Base-by-base conservation (phyloP, 441 rosid species). In the Raphanus hybrid region DNA sequence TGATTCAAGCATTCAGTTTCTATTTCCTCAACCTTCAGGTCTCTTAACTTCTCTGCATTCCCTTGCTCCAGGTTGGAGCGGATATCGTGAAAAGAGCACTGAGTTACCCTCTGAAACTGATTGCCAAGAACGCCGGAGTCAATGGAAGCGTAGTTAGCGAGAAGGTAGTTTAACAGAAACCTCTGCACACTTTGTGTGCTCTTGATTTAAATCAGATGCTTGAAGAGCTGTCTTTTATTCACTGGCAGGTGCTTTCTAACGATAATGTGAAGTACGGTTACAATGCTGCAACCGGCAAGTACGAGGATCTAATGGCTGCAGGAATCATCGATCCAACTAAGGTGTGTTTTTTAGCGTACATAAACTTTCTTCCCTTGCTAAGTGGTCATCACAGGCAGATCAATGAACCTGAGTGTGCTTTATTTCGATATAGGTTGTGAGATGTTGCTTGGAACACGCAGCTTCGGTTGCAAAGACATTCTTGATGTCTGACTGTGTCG, bases 391-490 rank as follows among this genome's bases (percentile, higher is more conserved):
- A 10, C 7, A 14, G 7, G 52, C 58, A 54, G 59, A 73, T 64
- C 41, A 58, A 41, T 67, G 54, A 45, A 45, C 67, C 20, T 48
- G 54, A 71, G 63, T 29, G 16, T 52, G 39, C 4, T 39, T 64
- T 26, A 4, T 65, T 26, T 65, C 9, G 15, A 55, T 72, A 5
- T 63, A 92, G 98, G 98, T 91, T 82, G 98, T 93, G 7, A 87
- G 98, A 79, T 93, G 98, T 80, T 93, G 98, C 90, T 70, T 92
- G 86, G 98, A 93, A 86, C 98, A 93, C 65, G 96, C 98, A 23
- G 82, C 97, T 32, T 93, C 98, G 0, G 98, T 93, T 6, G 97
- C 97, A 27, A 90, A 89, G 77, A 93, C 97, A 3, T 93, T 93
- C 89, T 81, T 93, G 85, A 92, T 88, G 92, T 93, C 98, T 0